Evolutionary conservation across 192 early-diverging fungal genomes (phyloP), one percentile per base, ranked within the genome.

Genomic region (Entophlyctis helioformis): DNA sequence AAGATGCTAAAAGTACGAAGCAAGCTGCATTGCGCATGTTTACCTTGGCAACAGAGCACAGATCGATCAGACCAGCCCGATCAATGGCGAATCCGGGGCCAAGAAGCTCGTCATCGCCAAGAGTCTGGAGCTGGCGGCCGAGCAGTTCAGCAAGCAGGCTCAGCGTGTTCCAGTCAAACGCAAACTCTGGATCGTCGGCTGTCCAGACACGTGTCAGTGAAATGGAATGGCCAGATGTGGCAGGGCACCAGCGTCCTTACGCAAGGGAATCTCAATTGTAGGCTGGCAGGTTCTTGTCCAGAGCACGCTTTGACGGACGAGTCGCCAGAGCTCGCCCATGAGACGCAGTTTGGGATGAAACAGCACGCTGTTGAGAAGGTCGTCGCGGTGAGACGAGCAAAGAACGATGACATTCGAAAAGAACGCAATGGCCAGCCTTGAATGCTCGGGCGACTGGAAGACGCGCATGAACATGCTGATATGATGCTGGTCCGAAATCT

Each of bases 91-190:
- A 29, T 23, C 40, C 31, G 2, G 41, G 27, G 22, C 76, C 66
- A 49, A 84, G 80, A 50, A 94, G 75, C 60, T 96, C 90, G 39
- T 89, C 82, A 59, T 96, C 93, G 11, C 84, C 83, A 34, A 87
- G 73, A 0, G 83, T 89, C 41, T 82, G 58, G 10, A 96, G 52
- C 55, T 82, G 60, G 23, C 77, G 69, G 55, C 71, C 76, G 39
- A 84, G 75, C 4, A 84, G 50, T 48, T 92, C 88, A 36, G 79
- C 76, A 15, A 90, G 49, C 8, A 92, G 62, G 13, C 76, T 66
- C 18, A 90, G 46, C 13, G 80, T 42, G 9, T 51, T 53, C 82
- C 81, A 87, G 24, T 76, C 59, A 6, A 53, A 53, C 9, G 58
- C 36, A 42, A 63, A 57, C 2, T 15, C 8, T 3, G 59, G 37